Percentiles rank a stretch among this genome's conserved stretches.
These are phyloP conservation scores for Gossypium rotundifolium DNA, from an alignment of 345 rosid species.

Conservation along the genomic window DNA sequence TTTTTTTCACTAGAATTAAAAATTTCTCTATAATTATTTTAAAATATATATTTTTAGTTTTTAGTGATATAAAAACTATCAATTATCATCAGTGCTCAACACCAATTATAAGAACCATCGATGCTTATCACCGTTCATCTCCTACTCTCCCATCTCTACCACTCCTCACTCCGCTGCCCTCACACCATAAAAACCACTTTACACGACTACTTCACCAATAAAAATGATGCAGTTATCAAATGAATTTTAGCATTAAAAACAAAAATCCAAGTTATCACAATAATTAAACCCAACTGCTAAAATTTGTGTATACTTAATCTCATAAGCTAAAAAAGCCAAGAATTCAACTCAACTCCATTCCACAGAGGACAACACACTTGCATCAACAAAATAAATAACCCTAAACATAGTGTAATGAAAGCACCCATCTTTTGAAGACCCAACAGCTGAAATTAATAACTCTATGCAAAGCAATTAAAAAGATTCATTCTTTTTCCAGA, in stretches of 20 bases:
- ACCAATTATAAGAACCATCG: too few relatives aligned
- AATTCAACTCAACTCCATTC: neutral
- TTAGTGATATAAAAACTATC: accelerated
- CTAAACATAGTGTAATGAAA: neutral
- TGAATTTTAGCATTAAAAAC: neutral
- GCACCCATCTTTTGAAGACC: neutral
- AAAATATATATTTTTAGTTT: accelerated
- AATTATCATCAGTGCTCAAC: too few relatives aligned
- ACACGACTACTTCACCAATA: too few relatives aligned
- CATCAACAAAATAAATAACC: neutral
- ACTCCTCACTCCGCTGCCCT: too few relatives aligned
- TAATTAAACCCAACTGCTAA: neutral
- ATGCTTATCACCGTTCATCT: too few relatives aligned
- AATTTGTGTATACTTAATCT: neutral
- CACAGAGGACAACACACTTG: neutral
- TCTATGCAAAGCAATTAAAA: neutral
- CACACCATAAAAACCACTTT: too few relatives aligned
- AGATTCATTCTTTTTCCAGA: neutral
- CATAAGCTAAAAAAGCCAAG: neutral
- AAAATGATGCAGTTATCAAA: too few relatives aligned
- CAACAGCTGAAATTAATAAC: neutral
- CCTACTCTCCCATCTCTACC: too few relatives aligned
- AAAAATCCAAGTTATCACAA: too few relatives aligned
- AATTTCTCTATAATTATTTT: too few relatives aligned
- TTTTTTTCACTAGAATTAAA: too few relatives aligned